These are phyloP conservation scores for Mycena crocata DNA, from an alignment of 768 basidiomycete genomes.

Conservation along the genomic window DNA sequence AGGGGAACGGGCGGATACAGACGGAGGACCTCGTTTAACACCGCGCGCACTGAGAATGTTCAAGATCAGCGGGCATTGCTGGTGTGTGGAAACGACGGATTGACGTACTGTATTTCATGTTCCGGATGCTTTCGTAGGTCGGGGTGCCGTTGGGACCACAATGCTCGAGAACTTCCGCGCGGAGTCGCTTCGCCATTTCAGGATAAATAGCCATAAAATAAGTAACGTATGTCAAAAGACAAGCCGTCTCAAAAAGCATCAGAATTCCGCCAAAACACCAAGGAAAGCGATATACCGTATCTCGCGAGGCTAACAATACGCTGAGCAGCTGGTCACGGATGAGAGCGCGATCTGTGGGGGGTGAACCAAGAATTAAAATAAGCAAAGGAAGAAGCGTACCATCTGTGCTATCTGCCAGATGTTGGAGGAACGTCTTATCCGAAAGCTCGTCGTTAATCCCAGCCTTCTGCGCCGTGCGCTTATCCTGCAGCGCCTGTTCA, in stretches of 20 bases:
- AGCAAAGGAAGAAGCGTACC: slow-evolving; percentile 52
- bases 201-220: slow-evolving; percentile 80
- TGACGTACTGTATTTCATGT: slow-evolving; percentile 77
- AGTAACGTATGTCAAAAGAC: slow-evolving; percentile 74
- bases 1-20: slow-evolving; percentile 85
- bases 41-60: slow-evolving; percentile 68
- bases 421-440: slow-evolving; percentile 75
- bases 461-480: slow-evolving; percentile 49
- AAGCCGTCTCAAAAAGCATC: slow-evolving; percentile 64
- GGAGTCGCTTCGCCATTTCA: slow-evolving; percentile 62
- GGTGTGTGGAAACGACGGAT: neutral
- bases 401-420: slow-evolving; percentile 73
- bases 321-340: slow-evolving; percentile 85
- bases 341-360: slow-evolving; percentile 65
- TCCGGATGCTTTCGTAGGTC: slow-evolving; percentile 66
- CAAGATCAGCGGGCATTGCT: neutral
- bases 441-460: slow-evolving; percentile 53
- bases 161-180: slow-evolving; percentile 69
- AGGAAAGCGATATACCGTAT: slow-evolving; percentile 65
- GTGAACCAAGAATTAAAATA: slow-evolving; percentile 8
- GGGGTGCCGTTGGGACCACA: slow-evolving; percentile 62
- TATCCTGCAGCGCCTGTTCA: slow-evolving; percentile 60
- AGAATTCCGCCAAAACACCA: neutral
- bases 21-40: slow-evolving; percentile 82
- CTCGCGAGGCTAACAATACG: slow-evolving; percentile 80